Conservation (phyloP, 106 monocot genomes). For the Triglochin maritima region DNA sequence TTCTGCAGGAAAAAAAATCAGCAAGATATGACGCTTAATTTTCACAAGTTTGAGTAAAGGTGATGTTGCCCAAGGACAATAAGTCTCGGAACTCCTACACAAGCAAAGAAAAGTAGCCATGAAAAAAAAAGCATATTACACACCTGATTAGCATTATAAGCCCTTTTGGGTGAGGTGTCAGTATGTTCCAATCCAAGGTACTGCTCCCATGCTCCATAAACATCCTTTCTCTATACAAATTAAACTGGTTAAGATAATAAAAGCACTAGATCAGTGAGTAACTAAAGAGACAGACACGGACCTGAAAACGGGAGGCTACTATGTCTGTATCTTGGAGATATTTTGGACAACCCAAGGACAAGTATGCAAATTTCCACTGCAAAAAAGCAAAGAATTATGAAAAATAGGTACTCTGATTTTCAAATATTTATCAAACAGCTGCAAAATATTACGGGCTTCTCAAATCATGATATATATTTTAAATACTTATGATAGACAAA, state of each 20-base stretch:
- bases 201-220: conserved; percentile 36
- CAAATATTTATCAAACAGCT: no score
- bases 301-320: conserved; percentile 76
- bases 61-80: no score
- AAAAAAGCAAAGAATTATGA: background rate
- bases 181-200: conserved; percentile 30
- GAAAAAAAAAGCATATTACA: background rate
- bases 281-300: conserved; percentile 2
- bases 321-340: conserved; percentile 69
- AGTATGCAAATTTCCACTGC: conserved; percentile 86
- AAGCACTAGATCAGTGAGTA: background rate
- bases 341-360: conserved; percentile 70
- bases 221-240: conserved; percentile 16
- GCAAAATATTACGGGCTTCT: no score
- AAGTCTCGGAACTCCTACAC: background rate
- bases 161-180: conserved; percentile 23
- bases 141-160: conserved; percentile 18
- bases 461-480: no score
- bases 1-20: background rate
- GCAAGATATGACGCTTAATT: background rate
- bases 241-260: background rate
- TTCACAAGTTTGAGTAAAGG: no score
- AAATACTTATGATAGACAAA: no score
- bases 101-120: background rate
- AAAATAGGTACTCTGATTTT: background rate